Evolutionary conservation across 371 early-diverging fungal species (phyloP).

Genomic region (Saksenaea vasiformis): DNA sequence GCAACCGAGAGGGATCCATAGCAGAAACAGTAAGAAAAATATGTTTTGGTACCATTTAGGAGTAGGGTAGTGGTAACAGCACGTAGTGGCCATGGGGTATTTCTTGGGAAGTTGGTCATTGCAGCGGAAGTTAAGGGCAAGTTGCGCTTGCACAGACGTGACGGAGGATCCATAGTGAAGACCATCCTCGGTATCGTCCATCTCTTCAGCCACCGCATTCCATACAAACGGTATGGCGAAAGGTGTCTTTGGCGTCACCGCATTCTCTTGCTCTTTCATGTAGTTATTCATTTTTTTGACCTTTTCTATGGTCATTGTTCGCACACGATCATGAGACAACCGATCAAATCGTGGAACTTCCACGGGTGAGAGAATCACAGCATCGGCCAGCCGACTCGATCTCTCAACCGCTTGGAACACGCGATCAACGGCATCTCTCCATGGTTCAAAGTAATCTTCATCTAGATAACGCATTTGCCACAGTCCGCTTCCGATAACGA

Average conservation of each 20-base stretch:
- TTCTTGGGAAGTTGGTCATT: constrained; percentile 49
- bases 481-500: constrained; percentile 59
- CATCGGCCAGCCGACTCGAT: constrained; percentile 33
- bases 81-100: constrained; percentile 56
- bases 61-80: constrained; percentile 62
- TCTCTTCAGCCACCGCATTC: constrained; percentile 43
- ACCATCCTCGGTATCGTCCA: constrained; percentile 59
- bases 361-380: constrained; percentile 37
- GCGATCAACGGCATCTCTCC: constrained; percentile 50
- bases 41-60: constrained; percentile 49
- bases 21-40: constrained; percentile 41
- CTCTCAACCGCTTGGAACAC: constrained; percentile 31
- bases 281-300: constrained; percentile 62
- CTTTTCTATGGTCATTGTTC: constrained; percentile 40
- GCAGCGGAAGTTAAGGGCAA: constrained; percentile 67
- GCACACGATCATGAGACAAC: constrained; percentile 41
- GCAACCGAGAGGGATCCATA: constrained; percentile 47
- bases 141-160: constrained; percentile 50
- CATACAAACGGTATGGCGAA: constrained; percentile 55
- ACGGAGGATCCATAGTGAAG: constrained; percentile 56
- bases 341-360: constrained; percentile 32
- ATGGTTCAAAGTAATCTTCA: constrained; percentile 35
- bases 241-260: constrained; percentile 20
- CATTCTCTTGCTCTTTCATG: constrained; percentile 19
- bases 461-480: constrained; percentile 60